Percentiles rank a stretch among this genome's conserved stretches.
These are phyloP conservation scores for Larix sibirica DNA, from an alignment of 83 land plant species.

Conservation along the genomic window DNA sequence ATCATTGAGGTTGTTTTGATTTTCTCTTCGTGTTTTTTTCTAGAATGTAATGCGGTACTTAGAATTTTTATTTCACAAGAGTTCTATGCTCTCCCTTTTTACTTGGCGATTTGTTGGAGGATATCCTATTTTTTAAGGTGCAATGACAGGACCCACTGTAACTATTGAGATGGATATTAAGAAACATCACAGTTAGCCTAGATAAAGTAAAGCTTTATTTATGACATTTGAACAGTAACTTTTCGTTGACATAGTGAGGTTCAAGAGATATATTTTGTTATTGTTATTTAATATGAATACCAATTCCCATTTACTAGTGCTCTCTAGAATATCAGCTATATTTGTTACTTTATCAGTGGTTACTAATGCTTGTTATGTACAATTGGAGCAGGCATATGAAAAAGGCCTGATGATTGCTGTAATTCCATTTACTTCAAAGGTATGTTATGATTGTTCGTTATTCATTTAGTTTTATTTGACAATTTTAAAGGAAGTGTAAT, in stretches of 20 bases:
- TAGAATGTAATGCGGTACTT: not conserved
- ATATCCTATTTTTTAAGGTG: too few species aligned
- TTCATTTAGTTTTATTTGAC: not conserved
- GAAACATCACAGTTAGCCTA: too few species aligned
- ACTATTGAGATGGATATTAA: too few species aligned
- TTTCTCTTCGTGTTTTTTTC: not conserved
- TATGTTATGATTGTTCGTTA: slow-evolving; percentile 2
- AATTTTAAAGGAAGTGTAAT: slow-evolving; percentile 5
- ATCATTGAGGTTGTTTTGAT: slow-evolving; percentile 74
- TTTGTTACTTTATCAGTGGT: not conserved
- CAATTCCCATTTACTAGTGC: not conserved
- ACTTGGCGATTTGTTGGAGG: not conserved
- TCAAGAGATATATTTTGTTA: not conserved
- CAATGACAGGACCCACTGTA: too few species aligned
- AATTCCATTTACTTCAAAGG: slow-evolving; percentile 98
- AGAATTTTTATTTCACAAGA: not conserved
- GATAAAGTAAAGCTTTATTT: too few species aligned
- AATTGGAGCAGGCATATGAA: slow-evolving; percentile 86
- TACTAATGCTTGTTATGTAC: not conserved
- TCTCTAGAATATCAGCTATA: not conserved
- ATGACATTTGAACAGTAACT: too few species aligned
- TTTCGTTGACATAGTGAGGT: not conserved
- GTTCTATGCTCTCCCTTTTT: not conserved
- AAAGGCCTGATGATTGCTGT: slow-evolving; percentile 99
- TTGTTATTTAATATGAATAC: not conserved